A percentile compares a stretch with the other conserved stretches of the same genome.
Evolutionary conservation across 1,284 basidiomycete species (phyloP).

Genomic region (Ceratorhiza oryzae-sativae): DNA sequence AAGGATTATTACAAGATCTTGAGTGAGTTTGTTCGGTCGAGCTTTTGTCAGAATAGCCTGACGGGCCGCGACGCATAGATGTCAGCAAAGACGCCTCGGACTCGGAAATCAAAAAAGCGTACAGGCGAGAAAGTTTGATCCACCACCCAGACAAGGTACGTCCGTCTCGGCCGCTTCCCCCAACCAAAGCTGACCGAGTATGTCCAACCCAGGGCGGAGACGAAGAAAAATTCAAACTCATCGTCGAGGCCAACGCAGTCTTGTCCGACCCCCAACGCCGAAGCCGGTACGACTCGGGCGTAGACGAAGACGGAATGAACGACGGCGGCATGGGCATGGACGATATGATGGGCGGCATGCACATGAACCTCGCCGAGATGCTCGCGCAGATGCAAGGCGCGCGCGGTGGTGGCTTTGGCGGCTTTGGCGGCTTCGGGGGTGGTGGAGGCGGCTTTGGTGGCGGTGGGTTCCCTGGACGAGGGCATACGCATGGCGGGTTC

Average conservation of each 20-base stretch:
- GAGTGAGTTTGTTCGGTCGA: conserved; percentile 47
- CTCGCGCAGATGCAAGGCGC: conserved; percentile 64
- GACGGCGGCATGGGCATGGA: conserved; percentile 56
- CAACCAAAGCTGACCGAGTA: neutral
- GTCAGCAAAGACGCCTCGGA: conserved; percentile 67
- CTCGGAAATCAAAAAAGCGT: conserved; percentile 79
- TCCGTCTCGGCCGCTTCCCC: neutral
- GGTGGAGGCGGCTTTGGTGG: too few species aligned
- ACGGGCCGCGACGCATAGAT: conserved; percentile 45
- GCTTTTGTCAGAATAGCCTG: conserved; percentile 51
- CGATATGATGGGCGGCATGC: conserved; percentile 44
- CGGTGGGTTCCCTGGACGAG: too few species aligned
- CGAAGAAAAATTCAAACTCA: conserved; percentile 79
- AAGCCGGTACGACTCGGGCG: conserved; percentile 76
- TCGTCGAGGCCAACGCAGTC: conserved; percentile 76
- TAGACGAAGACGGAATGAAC: conserved; percentile 70
- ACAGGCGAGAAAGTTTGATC: conserved; percentile 75
- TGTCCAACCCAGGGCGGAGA: conserved; percentile 54
- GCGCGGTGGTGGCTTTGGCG: conserved; percentile 42
- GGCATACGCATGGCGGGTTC: too few species aligned
- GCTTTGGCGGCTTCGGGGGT: conserved; percentile 45
- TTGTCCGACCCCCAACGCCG: conserved; percentile 74
- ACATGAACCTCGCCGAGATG: conserved; percentile 62
- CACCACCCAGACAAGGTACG: conserved; percentile 85
- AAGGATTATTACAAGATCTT: conserved; percentile 76